These are phyloP conservation scores for Leccinum rimulosum DNA, from an alignment of 768 basidiomycete genomes.

Conservation along the genomic window DNA sequence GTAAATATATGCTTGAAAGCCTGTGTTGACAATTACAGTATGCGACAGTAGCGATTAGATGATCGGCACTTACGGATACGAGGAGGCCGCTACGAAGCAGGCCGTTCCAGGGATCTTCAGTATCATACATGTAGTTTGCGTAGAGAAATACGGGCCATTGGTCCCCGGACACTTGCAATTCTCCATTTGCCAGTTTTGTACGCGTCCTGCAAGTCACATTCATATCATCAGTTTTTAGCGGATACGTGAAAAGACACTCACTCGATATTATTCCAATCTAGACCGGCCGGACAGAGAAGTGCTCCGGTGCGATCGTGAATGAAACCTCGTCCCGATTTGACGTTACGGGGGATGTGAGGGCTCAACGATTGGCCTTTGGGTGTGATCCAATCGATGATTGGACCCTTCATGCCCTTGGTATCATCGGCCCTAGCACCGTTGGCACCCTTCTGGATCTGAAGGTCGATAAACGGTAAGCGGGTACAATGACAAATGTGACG, in stretches of 20 bases:
- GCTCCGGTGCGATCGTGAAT: background rate
- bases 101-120: background rate
- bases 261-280: background rate
- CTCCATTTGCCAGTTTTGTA: background rate
- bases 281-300: background rate
- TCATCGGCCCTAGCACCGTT: background rate
- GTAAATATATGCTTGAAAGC: too few species aligned
- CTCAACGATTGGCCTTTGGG: background rate
- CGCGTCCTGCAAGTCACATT: background rate
- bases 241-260: background rate
- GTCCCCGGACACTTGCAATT: background rate
- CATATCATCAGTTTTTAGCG: background rate
- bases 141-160: background rate
- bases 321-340: background rate
- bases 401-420: background rate
- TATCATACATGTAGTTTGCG: background rate
- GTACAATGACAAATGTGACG: background rate
- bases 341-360: background rate
- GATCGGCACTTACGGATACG: too few species aligned
- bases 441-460: background rate
- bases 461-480: background rate
- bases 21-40: too few species aligned
- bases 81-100: too few species aligned
- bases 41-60: too few species aligned
- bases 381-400: background rate